Evolutionary conservation across 2,329 filamentous ascomycete species (phyloP), one percentile per base, ranked within the genome.

Genomic region (Scedosporium minutisporum): DNA sequence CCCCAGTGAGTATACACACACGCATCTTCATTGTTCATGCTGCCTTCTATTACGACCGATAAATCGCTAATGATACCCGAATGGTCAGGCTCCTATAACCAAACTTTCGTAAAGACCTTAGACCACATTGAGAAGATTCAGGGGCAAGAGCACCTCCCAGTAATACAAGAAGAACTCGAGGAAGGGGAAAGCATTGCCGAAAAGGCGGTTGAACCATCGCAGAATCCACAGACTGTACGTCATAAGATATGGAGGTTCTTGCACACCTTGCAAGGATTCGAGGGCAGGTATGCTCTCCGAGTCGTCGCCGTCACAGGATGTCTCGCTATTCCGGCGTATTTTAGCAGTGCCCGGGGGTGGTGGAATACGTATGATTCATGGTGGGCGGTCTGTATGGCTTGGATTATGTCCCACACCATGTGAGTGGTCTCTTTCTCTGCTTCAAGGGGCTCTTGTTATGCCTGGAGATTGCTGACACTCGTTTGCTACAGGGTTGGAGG

Each of bases 321-420:
- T 0, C 71, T 86, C 4, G 77, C 83, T 0, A 70, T 85, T 21
- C 83, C 83, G 4, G 81, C 80, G 3, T 86, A 82, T 76, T 68
- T 84, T 1, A 63, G 69, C 6, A 65, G 72, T 10, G 76, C 76
- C 62, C 71, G 74, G 46, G 65, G 61, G 1, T 86, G 83, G 83
- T 85, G 82, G 80, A 78, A 84, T 68, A 65, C 73, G 6, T 78
- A 82, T 61, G 80, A 84, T 62, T 75, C 72, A 9, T 86, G 83
- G 83, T 86, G 83, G 83, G 78, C 78, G 12, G 82, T 85, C 1
- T 76, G 80, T 14, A 78, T 82, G 69, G 81, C 79, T 23, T 85
- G 82, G 82, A 72, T 83, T 42, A 81, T 83, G 70, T 81, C 79
- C 73, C 78, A 81, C 63, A 77, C 78, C 57, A 72, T 76, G 77